Evolutionary conservation across 306 rosid species (phyloP).

Genomic region (Cicer pinnatifidum): DNA sequence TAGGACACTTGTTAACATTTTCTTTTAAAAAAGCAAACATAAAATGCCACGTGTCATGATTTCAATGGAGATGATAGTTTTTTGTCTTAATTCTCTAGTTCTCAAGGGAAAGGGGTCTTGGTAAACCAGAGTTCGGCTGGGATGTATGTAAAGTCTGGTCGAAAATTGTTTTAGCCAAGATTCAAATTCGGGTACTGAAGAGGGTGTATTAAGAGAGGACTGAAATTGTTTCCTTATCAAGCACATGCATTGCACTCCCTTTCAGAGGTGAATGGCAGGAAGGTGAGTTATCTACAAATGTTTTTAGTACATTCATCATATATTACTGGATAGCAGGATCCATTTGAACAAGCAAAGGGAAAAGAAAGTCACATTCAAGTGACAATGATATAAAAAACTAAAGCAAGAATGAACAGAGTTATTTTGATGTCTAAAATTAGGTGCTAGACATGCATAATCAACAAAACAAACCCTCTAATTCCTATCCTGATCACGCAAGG

Average conservation of each 20-base stretch:
- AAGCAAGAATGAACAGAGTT: slow-evolving; percentile 35
- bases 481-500: slow-evolving; percentile 17
- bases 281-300: slow-evolving; percentile 13
- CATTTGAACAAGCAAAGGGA: slow-evolving; percentile 7
- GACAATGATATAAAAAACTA: slow-evolving; percentile 26
- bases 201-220: too few species aligned
- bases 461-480: neutral
- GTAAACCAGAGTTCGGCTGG: too few species aligned
- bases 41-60: neutral
- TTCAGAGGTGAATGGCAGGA: slow-evolving; percentile 26
- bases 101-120: too few species aligned
- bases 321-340: slow-evolving; percentile 18
- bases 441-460: slow-evolving; percentile 43
- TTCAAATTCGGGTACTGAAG: too few species aligned
- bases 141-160: too few species aligned
- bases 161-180: too few species aligned
- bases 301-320: slow-evolving; percentile 16
- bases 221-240: too few species aligned
- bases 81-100: too few species aligned
- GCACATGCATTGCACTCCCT: too few species aligned
- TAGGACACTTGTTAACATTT: too few species aligned
- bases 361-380: neutral
- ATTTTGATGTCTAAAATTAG: slow-evolving; percentile 36
- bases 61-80: slow-evolving; percentile 1
- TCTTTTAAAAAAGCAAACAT: neutral